Percentiles rank a stretch among this genome's conserved stretches.
These are phyloP conservation scores for Globisporangium emineosum DNA, from an alignment of 352 stramenopile genomes.

Conservation along the genomic window DNA sequence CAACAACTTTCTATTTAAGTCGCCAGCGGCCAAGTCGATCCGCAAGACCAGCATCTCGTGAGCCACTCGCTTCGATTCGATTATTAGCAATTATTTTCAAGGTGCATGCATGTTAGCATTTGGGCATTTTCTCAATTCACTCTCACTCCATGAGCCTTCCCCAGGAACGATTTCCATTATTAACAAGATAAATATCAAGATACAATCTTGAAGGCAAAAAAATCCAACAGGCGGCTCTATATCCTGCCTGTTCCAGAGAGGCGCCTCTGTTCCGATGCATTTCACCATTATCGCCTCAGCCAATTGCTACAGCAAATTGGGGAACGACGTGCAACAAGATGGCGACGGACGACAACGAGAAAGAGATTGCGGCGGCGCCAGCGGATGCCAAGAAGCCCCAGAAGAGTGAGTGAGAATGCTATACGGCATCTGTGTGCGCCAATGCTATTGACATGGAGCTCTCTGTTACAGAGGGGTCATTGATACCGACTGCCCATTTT, in stretches of 20 bases:
- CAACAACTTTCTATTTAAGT: conserved; percentile 26
- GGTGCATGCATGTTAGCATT: background rate
- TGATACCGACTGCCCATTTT: too few relatives aligned
- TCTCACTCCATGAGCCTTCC: too few relatives aligned
- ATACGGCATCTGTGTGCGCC: too few relatives aligned
- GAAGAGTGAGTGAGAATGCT: conserved; percentile 21
- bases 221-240: background rate
- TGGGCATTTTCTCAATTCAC: background rate
- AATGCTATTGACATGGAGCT: too few relatives aligned
- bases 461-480: too few relatives aligned
- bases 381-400: conserved; percentile 13
- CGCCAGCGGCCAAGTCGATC: conserved; percentile 16
- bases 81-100: conserved; percentile 2
- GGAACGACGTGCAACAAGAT: background rate
- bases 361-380: background rate
- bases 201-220: background rate
- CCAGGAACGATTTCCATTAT: background rate
- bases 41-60: conserved; percentile 38
- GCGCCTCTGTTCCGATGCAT: background rate
- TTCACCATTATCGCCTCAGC: background rate
- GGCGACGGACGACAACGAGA: conserved; percentile 15
- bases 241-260: conserved; percentile 4
- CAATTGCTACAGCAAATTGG: background rate
- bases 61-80: background rate
- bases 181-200: conserved; percentile 4